Conservation (phyloP, 1,139 yeast genomes). For the Pneumocystis oryctolagi region DNA sequence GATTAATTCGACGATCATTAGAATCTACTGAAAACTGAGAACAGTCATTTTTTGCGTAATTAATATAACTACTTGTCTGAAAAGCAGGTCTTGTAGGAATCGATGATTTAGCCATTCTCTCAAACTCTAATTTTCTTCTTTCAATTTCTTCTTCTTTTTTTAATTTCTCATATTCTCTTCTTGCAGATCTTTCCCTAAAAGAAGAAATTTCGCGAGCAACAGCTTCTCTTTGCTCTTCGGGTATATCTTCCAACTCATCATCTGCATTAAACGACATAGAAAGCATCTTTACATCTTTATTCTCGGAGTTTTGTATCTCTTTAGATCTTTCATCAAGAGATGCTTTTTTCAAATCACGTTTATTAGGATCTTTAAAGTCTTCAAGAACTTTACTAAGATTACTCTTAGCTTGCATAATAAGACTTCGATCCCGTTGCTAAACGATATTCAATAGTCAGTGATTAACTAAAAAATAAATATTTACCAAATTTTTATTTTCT, state of each 20-base stretch:
- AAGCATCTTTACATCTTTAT: neutral
- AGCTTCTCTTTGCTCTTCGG: constrained; percentile 20
- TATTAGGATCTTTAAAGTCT: neutral
- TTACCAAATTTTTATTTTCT: neutral
- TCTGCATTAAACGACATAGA: constrained; percentile 13
- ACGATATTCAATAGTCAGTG: neutral
- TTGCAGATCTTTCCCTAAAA: constrained; percentile 23
- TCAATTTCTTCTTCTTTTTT: constrained; percentile 18
- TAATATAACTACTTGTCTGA: neutral
- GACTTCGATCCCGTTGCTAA: constrained; percentile 1
- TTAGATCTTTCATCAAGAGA: neutral
- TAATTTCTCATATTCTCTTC: constrained; percentile 17
- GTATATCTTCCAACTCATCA: constrained; percentile 17
- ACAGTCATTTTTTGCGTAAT: neutral
- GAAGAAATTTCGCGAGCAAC: constrained; percentile 22
- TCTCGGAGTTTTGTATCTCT: neutral
- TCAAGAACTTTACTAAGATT: constrained; percentile 4
- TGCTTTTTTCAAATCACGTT: neutral
- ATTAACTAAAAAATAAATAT: neutral
- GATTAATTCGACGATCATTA: neutral
- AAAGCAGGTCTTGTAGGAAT: neutral
- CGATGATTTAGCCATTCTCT: neutral
- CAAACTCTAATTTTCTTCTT: constrained; percentile 3
- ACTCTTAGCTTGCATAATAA: neutral
- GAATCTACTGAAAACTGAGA: neutral